Evolutionary conservation across 2,329 filamentous ascomycete genomes (phyloP).

Genomic region (Fusarium caatingaense): DNA sequence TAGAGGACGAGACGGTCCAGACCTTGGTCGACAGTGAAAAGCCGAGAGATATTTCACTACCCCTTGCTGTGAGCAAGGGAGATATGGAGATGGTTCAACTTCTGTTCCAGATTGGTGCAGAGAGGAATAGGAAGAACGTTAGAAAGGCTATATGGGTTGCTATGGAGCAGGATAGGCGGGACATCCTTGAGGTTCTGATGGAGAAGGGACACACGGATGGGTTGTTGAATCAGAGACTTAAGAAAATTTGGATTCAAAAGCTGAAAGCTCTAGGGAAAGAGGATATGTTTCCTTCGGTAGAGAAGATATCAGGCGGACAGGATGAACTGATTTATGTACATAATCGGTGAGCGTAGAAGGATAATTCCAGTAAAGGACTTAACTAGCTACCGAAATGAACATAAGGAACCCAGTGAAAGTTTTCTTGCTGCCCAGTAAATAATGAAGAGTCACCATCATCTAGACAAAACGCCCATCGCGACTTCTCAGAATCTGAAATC

Average conservation of each 20-base stretch:
- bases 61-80: background rate
- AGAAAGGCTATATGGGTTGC: background rate
- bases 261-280: background rate
- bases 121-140: background rate
- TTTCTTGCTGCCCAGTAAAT: too few relatives aligned
- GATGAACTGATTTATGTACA: background rate
- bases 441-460: too few relatives aligned
- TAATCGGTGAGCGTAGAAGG: background rate
- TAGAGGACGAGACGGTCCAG: background rate
- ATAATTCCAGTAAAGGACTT: too few relatives aligned
- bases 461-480: too few relatives aligned
- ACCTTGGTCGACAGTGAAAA: background rate
- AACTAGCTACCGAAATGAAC: too few relatives aligned
- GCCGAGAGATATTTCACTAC: background rate
- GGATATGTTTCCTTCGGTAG: background rate
- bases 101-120: background rate
- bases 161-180: background rate
- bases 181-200: background rate
- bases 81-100: background rate
- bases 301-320: background rate
- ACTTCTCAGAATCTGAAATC: accelerated
- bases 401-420: too few relatives aligned
- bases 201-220: background rate
- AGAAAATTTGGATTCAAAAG: background rate
- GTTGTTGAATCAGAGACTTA: background rate